Evolutionary conservation across 495 filamentous ascomycete genomes (phyloP).

Genomic region (Hyaloscypha finlandica): DNA sequence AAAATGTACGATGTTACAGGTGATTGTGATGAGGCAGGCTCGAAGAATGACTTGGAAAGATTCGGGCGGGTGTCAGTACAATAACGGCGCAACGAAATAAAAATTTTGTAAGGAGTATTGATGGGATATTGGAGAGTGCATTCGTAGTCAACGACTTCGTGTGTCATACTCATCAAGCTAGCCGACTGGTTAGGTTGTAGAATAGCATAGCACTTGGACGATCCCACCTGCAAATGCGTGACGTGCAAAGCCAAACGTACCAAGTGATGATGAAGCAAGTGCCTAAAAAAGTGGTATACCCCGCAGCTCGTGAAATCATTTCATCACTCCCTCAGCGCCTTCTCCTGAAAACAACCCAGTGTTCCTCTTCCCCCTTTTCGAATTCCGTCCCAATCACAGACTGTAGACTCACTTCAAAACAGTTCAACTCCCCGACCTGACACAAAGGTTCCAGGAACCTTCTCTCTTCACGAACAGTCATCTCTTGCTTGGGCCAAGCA

Average conservation of each 20-base stretch:
- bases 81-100: too few relatives aligned
- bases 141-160: background rate
- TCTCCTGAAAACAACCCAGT: constrained; percentile 1
- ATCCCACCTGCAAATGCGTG: background rate
- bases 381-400: constrained; percentile 1
- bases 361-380: background rate
- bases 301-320: background rate
- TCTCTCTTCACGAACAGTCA: constrained; percentile 10
- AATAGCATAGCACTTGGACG: background rate
- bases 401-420: constrained; percentile 20
- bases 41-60: background rate
- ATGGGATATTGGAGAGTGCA: background rate
- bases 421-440: constrained; percentile 9
- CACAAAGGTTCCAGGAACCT: constrained; percentile 19
- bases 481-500: constrained; percentile 8
- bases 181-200: background rate
- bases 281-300: background rate
- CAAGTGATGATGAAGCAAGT: background rate
- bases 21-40: too few relatives aligned
- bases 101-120: background rate
- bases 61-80: background rate
- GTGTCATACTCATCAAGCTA: background rate
- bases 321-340: background rate
- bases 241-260: background rate
- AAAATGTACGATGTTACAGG: background rate